Evolutionary conservation across 192 early-diverging fungal genomes (phyloP), one percentile per base, ranked within the genome.

Genomic region (Umbelopsis vinacea): DNA sequence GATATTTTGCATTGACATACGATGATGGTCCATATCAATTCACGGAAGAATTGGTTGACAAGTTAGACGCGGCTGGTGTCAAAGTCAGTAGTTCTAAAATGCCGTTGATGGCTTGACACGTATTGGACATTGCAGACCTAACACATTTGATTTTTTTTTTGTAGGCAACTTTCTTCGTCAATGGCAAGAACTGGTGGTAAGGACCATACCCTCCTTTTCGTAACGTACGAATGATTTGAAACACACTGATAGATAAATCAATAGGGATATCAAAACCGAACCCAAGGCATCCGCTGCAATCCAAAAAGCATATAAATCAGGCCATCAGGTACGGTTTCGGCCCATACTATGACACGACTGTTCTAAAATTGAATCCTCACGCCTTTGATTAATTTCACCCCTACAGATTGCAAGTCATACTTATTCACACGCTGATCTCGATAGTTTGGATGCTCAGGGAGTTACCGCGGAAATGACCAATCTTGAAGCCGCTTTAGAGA

Each of bases 121-220:
- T 29, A 29, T 57, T 6, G 17, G 4, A 19, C 7, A 12, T 2
- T 15, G 33, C 14, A 14, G 11, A 12, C 15, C 9, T 37, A 37
- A 14, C 57, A 11, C n/a, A n/a, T n/a, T 2, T 2, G 4, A 12
- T 19, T 19, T 29, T 26, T 37, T 1, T 19, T 29, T 2, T 37
- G 17, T 50, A 83, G 38, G 88, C 83, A 11, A 92, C 89, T n/a
- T 92, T 90, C 76, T 92, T 92, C 55, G 57, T 91, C 72, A 89
- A 90, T 72, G 89, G 86, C 1, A 29, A 75, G 15, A 89, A 88
- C 67, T 74, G 75, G 29, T 75, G 66, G 75, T 76, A 71, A 11
- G 67, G 12, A 26, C 14, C 7, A 33, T 45, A 2, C 3, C 43
- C 8, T 33, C 26, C 6, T 33, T 19, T 40, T 38, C 11, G 33